Base-by-base conservation (phyloP, 805 yeast species). In the Tetrapisispora nanseiensis region DNA sequence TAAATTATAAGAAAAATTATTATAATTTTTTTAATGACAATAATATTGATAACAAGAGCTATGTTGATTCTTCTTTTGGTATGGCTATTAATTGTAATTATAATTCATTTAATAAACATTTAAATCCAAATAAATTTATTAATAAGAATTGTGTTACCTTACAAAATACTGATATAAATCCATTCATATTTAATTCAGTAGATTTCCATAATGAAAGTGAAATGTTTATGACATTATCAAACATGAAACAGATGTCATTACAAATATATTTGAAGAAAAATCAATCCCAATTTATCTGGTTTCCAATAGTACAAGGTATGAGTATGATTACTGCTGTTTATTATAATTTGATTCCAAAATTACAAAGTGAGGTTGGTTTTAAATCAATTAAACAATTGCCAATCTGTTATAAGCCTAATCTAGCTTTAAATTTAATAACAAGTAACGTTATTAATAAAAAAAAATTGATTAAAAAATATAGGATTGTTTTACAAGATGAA, bases 271-370 rank as follows among this genome's bases (percentile, higher is more conserved):
- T 59, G 39, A 57, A 54, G 34, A 45, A 49, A 23, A 51, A 43
- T 45, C 50, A 37, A 15, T 42, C 53, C 13, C 76, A 75, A 36
- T 68, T 63, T 27, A 56, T 79, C 40, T 65, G 65, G 27, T 57
- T 74, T 30, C 89, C 90, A 4, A 54, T 83, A 42, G 83, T 81
- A 6, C 89, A 82, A 60, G 97, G 97, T 42, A 71, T 72, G 72
- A 95, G 95, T 6, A 78, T 84, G 47, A 75, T 84, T 13, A 81
- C 95, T 26, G 85, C 80, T 22, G 61, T 74, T 21, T 80, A 73
- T 48, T 70, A 72, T 54, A 63, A 67, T 45, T 62, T 79, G 51
- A 68, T 68, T 23, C 82, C 86, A 2, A 58, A 63, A 45, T 49
- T 82, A 21, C 69, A 71, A n/a, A 75, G 84, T 20, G 72, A 70